Evolutionary conservation across 148 eudicot genomes (phyloP).

Genomic region (Nepenthes gracilis): DNA sequence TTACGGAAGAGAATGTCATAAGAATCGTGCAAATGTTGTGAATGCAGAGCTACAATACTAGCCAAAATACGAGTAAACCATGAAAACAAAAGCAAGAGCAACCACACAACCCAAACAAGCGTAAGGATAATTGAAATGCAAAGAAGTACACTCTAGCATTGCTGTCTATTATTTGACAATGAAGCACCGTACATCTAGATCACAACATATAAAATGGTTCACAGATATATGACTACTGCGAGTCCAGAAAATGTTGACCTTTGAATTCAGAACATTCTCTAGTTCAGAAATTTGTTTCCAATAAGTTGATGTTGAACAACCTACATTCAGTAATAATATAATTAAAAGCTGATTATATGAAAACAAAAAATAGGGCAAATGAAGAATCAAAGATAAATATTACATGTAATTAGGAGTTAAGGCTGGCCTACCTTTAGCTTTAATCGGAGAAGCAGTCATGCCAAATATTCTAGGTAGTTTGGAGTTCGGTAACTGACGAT

Average conservation of each 20-base stretch:
- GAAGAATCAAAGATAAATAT: not conserved
- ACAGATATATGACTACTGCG: no score
- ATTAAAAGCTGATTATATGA: not conserved
- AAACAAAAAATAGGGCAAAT: conserved; percentile 2
- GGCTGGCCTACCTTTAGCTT: conserved; percentile 44
- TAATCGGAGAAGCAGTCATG: conserved; percentile 93
- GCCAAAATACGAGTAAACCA: not conserved
- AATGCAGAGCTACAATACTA: no score
- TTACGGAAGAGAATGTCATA: no score
- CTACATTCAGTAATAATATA: conserved; percentile 20
- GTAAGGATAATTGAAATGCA: not conserved
- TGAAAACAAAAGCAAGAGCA: not conserved
- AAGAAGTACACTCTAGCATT: conserved; percentile 6
- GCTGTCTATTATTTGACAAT: not conserved
- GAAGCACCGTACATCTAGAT: not conserved
- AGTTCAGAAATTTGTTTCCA: conserved; percentile 58
- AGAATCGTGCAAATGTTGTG: no score
- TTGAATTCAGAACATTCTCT: conserved; percentile 74
- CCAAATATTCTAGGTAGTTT: conserved; percentile 84
- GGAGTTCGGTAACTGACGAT: conserved; percentile 22
- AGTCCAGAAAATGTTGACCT: conserved; percentile 22
- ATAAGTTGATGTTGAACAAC: conserved; percentile 20
- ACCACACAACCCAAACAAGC: not conserved
- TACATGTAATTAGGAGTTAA: not conserved
- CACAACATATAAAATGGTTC: not conserved